Evolutionary conservation across 441 rosid genomes (phyloP).

Genomic region (Populus hybrid): DNA sequence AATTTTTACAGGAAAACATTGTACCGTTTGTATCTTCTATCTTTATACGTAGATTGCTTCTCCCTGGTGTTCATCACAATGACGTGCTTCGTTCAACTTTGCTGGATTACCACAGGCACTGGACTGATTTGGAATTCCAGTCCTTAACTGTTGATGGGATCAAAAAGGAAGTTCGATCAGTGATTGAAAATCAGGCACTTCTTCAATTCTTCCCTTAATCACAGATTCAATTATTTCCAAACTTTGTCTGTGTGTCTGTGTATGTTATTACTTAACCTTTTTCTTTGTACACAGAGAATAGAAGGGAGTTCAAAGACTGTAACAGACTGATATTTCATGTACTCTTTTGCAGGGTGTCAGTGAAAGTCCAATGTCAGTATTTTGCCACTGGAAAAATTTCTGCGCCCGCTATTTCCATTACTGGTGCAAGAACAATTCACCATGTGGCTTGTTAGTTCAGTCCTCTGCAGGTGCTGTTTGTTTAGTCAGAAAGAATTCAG

Average conservation of each 20-base stretch:
- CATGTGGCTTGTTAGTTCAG: conserved; percentile 63
- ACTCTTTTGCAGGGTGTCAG: conserved; percentile 53
- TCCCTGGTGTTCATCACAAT: conserved; percentile 74
- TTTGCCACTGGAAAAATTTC: conserved; percentile 78
- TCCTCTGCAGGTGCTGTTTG: conserved; percentile 65
- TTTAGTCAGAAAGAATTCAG: conserved; percentile 77
- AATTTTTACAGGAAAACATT: conserved; percentile 65
- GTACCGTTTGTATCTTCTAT: conserved; percentile 77
- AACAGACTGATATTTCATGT: conserved; percentile 25
- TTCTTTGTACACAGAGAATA: conserved; percentile 12
- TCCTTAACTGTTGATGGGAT: conserved; percentile 79
- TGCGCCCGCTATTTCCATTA: conserved; percentile 68
- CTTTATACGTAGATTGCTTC: conserved; percentile 80
- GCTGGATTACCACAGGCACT: conserved; percentile 73
- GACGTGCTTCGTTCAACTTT: conserved; percentile 63
- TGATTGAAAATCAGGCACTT: conserved; percentile 81
- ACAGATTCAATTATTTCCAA: neutral
- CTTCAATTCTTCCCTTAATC: neutral
- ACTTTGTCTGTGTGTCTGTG: neutral
- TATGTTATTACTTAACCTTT: conserved; percentile 1
- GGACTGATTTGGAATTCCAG: conserved; percentile 86
- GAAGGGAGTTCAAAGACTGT: conserved; percentile 17
- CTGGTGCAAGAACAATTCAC: conserved; percentile 88
- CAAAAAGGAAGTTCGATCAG: conserved; percentile 69
- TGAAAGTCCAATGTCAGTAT: conserved; percentile 50